Percentiles rank a stretch among this genome's conserved stretches.
Conservation (phyloP, 116 monocot species). For the Cymodocea nodosa region DNA sequence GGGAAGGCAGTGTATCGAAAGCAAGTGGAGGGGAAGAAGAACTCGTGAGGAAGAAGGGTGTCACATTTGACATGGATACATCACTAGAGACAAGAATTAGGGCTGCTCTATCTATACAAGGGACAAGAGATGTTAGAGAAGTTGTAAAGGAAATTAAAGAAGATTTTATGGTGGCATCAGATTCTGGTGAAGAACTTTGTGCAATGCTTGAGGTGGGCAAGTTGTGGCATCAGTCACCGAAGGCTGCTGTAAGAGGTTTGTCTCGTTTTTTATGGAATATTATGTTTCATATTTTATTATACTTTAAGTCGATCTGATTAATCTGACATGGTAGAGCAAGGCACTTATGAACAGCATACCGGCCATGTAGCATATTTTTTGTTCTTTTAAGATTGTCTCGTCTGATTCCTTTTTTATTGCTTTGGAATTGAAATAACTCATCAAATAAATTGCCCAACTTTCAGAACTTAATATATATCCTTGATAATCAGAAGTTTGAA, state of each 20-base stretch:
- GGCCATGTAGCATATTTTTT: too few relatives aligned
- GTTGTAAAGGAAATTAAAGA: slow-evolving; percentile 46
- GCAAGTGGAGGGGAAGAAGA: slow-evolving; percentile 7
- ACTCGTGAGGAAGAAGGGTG: slow-evolving; percentile 24
- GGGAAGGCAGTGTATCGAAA: slow-evolving; percentile 8
- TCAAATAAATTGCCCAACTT: background rate
- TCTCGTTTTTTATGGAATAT: background rate
- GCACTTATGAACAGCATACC: too few relatives aligned
- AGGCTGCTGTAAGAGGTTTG: slow-evolving; percentile 39
- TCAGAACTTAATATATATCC: background rate
- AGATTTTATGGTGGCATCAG: slow-evolving; percentile 31
- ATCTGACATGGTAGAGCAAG: too few relatives aligned
- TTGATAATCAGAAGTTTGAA: background rate
- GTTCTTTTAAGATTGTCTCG: background rate
- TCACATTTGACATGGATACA: slow-evolving; percentile 27
- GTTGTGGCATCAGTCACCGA: slow-evolving; percentile 22
- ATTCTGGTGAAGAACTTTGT: slow-evolving; percentile 38
- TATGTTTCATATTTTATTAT: background rate
- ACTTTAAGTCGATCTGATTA: background rate
- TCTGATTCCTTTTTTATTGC: background rate
- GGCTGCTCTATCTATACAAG: slow-evolving; percentile 15
- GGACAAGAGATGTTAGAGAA: slow-evolving; percentile 34
- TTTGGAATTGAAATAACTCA: background rate
- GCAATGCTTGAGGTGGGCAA: slow-evolving; percentile 60
- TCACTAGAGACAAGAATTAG: slow-evolving; percentile 16